Base-by-base conservation (phyloP, 768 basidiomycete genomes). In the Kockovaella imperatae region DNA sequence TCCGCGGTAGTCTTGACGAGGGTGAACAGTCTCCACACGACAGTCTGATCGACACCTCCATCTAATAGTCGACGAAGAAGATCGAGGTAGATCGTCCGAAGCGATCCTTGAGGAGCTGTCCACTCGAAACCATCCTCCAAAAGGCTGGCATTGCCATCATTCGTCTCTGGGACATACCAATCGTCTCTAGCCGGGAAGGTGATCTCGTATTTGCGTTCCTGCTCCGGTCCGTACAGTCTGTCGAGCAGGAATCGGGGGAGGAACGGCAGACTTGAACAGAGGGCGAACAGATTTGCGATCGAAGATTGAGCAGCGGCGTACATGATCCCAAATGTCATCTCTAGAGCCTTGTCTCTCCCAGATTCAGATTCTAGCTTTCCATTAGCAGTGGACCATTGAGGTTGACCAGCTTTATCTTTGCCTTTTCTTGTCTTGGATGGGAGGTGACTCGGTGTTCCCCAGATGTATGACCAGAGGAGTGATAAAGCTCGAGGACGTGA, bases 1-100 rank as follows among this genome's bases (percentile, higher is more conserved):
- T 55, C 18, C 8, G 28, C 21, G 17, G 17, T 35, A n/a, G 35
- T 49, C 28, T 50, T 53, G 29, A 59, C 57, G 14, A 60, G 43
- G 10, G 51, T 56, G 47, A 64, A 70, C 29, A 70, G 40, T 36
- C 64, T 40, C 58, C 62, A 62, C 1, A 53, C 53, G 15, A 61
- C 44, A 7, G 42, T 42, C 18, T 64, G 56, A 17, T 50, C 53
- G 4, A 68, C 59, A 2, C 68, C 68, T 6, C 59, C 62, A 47
- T 68, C 64, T 17, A 68, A 39, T 32, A 63, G 31, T 35, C 57
- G 41, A 20, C 56, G 46, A 5, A 70, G 50, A 26, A 70, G 46
- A 6, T 46, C 50, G 5, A 62, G 35, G 39, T 68, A 58, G 11
- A 60, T 47, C 18, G 20, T 40, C 21, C 66, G 45, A 6, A 70